Percentiles rank a stretch among this genome's conserved stretches.
These are phyloP conservation scores for Ormosia emarginata DNA, from an alignment of 306 rosid genomes.

Conservation along the genomic window DNA sequence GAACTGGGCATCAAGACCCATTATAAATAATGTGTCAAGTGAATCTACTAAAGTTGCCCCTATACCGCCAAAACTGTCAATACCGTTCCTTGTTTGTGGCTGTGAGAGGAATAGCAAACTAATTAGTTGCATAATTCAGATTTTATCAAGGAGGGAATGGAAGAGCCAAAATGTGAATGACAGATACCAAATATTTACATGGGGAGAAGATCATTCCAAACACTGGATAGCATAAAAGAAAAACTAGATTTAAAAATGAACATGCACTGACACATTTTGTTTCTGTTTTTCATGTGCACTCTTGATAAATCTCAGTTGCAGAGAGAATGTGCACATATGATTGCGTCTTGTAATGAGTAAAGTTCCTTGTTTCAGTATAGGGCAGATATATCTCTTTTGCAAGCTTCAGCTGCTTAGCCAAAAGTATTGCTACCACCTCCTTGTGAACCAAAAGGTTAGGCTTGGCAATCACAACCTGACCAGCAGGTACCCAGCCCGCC, in stretches of 20 bases:
- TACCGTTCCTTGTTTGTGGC: constrained; percentile 50
- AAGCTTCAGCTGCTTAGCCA: neutral
- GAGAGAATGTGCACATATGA: neutral
- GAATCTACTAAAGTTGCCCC: constrained; percentile 73
- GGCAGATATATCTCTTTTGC: neutral
- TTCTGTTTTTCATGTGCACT: neutral
- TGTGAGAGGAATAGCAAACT: constrained; percentile 35
- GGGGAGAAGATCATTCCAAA: neutral
- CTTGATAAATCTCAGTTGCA: neutral
- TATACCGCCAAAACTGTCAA: constrained; percentile 55
- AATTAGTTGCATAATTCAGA: constrained; percentile 17
- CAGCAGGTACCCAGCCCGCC: neutral
- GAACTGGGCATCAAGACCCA: constrained; percentile 67
- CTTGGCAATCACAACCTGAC: neutral
- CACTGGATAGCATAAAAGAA: neutral
- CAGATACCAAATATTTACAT: neutral
- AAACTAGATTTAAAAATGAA: neutral
- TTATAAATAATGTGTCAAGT: constrained; percentile 61
- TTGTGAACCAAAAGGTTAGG: neutral
- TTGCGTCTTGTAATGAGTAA: neutral
- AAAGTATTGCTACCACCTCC: neutral
- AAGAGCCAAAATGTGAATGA: neutral
- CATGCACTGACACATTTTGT: neutral
- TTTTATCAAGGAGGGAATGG: neutral
- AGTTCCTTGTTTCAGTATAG: neutral